Evolutionary conservation across 1,284 basidiomycete species (phyloP).

Genomic region (Ceratobasidium theobromae): DNA sequence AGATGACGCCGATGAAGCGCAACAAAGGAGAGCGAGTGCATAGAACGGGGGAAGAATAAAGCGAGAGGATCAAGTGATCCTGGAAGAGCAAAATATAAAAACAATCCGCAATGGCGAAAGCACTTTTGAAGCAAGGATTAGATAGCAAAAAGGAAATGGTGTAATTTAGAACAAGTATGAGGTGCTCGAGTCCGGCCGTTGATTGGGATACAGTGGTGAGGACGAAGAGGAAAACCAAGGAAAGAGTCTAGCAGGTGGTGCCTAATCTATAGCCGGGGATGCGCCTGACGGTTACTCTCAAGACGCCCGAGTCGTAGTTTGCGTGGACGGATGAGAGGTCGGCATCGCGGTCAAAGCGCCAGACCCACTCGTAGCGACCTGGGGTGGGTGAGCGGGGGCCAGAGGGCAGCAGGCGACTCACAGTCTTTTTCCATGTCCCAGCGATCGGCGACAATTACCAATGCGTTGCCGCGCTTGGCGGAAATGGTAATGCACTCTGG

Average conservation of each 20-base stretch:
- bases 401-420: slow-evolving; percentile 34
- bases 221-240: neutral
- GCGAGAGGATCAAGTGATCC: neutral
- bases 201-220: slow-evolving; percentile 16
- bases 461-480: slow-evolving; percentile 39
- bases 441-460: slow-evolving; percentile 41
- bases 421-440: slow-evolving; percentile 41
- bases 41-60: neutral
- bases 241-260: neutral
- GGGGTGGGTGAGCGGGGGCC: neutral
- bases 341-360: slow-evolving; percentile 41
- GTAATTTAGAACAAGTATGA: neutral
- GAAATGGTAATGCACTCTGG: slow-evolving; percentile 41
- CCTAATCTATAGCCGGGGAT: slow-evolving; percentile 25
- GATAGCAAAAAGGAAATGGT: neutral
- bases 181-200: slow-evolving; percentile 6
- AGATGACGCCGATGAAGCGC: slow-evolving; percentile 14
- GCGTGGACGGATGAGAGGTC: slow-evolving; percentile 40
- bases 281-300: slow-evolving; percentile 40
- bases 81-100: slow-evolving; percentile 5
- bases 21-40: slow-evolving; percentile 17
- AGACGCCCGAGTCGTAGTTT: slow-evolving; percentile 38
- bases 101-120: slow-evolving; percentile 9
- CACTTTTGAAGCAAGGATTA: slow-evolving; percentile 17
- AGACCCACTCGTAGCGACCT: slow-evolving; percentile 42